A percentile compares a stretch with the other conserved stretches of the same genome.
Conservation (phyloP, 2,329 filamentous ascomycete genomes). For the Stagonosporopsis chrysanthemi region DNA sequence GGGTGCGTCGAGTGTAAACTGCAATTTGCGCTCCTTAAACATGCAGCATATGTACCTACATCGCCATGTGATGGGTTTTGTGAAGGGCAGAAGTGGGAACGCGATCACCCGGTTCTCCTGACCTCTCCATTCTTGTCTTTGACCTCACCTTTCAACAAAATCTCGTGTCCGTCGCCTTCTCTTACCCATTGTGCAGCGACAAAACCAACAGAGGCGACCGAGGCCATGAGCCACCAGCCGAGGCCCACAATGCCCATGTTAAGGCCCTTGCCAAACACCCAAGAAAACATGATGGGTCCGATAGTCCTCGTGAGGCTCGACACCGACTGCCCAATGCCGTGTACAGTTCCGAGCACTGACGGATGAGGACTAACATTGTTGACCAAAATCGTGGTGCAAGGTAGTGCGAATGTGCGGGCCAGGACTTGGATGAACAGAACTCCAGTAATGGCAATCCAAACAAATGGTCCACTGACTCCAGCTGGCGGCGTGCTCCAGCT, state of each 20-base stretch:
- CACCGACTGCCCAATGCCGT: slow-evolving; percentile 67
- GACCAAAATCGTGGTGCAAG: slow-evolving; percentile 63
- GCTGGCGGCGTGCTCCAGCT: slow-evolving; percentile 49
- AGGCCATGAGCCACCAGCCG: slow-evolving; percentile 65
- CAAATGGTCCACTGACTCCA: slow-evolving; percentile 49
- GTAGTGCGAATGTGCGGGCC: slow-evolving; percentile 61
- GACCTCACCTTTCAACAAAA: slow-evolving; percentile 69
- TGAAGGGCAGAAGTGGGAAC: neutral
- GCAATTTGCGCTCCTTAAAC: slow-evolving; percentile 2
- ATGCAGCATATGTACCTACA: neutral
- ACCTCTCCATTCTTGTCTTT: slow-evolving; percentile 50
- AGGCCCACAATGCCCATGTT: slow-evolving; percentile 64
- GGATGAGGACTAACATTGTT: slow-evolving; percentile 62
- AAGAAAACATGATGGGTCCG: slow-evolving; percentile 67
- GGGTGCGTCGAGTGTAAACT: neutral
- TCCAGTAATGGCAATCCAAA: slow-evolving; percentile 54
- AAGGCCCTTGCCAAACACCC: slow-evolving; percentile 67
- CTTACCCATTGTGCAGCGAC: slow-evolving; percentile 63
- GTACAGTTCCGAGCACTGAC: slow-evolving; percentile 62
- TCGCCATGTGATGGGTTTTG: neutral
- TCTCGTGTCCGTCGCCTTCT: slow-evolving; percentile 71
- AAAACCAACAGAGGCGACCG: slow-evolving; percentile 59
- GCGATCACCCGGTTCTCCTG: slow-evolving; percentile 10
- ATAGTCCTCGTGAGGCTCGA: slow-evolving; percentile 66
- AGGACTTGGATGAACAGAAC: slow-evolving; percentile 56